These are phyloP conservation scores for Ceratocystis ficicola DNA, from an alignment of 2,329 filamentous ascomycete genomes.

Conservation along the genomic window DNA sequence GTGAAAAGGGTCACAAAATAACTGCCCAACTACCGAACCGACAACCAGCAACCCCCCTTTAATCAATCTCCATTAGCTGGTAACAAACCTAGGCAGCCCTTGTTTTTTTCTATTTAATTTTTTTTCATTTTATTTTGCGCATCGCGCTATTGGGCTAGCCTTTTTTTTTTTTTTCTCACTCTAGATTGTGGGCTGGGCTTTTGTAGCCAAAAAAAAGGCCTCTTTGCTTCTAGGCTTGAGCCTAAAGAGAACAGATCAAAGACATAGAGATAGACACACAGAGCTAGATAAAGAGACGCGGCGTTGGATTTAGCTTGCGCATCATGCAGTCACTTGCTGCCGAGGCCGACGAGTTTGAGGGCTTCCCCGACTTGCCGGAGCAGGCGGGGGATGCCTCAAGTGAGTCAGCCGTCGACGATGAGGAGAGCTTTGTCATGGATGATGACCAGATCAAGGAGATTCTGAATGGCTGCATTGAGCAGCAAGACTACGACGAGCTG, in stretches of 20 bases:
- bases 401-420: conserved; percentile 2
- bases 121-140: too few species aligned
- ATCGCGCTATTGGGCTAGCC: background rate
- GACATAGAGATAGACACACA: too few species aligned
- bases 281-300: too few species aligned
- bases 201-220: too few species aligned
- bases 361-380: conserved; percentile 11
- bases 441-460: conserved; percentile 20
- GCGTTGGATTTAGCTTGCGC: background rate
- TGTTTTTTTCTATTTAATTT: background rate
- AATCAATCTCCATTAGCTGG: background rate
- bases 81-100: background rate
- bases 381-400: background rate
- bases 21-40: background rate
- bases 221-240: too few species aligned
- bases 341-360: conserved; percentile 16
- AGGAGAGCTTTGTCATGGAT: conserved; percentile 14
- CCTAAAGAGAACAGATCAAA: too few species aligned
- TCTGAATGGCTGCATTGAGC: conserved; percentile 20
- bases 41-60: background rate
- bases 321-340: background rate
- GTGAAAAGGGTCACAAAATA: background rate
- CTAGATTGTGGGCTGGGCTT: too few species aligned
- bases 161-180: background rate
- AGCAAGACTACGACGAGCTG: background rate